Percentiles rank a stretch among this genome's conserved stretches.
Conservation (phyloP, 2,329 filamentous ascomycete genomes). For the Corinectria fuckeliana region DNA sequence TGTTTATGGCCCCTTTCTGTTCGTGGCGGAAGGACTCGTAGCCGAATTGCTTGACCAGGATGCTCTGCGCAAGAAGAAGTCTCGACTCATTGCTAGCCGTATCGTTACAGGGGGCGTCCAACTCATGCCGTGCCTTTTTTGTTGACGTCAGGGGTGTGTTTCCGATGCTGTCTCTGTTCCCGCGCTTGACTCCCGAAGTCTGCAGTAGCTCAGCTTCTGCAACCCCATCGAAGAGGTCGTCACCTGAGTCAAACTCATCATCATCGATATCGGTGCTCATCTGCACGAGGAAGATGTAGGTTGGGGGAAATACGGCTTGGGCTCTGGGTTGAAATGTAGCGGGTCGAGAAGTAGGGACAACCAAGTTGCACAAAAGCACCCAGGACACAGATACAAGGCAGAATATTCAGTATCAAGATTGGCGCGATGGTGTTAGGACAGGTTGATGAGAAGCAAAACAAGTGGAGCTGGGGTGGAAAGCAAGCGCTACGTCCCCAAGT, state of each 20-base stretch:
- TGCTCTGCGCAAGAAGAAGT: conserved; percentile 30
- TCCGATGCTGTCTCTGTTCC: conserved; percentile 5
- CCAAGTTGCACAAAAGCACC: not conserved
- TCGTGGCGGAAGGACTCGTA: conserved; percentile 51
- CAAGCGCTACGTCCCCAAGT: too few relatives aligned
- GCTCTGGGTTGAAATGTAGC: not conserved
- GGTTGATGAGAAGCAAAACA: not conserved
- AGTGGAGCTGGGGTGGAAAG: not conserved
- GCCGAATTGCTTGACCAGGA: conserved; percentile 49
- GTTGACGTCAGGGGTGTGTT: not conserved
- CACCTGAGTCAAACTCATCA: conserved; percentile 38
- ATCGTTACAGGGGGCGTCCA: not conserved
- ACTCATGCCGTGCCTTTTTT: conserved; percentile 24
- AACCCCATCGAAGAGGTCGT: conserved; percentile 35
- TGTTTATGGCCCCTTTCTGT: conserved; percentile 50
- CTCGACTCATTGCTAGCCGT: not conserved
- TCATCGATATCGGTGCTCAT: conserved; percentile 23
- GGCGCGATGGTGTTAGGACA: not conserved
- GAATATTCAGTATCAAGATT: not conserved
- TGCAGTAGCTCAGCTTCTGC: conserved; percentile 23
- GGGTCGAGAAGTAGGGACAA: not conserved
- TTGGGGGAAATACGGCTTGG: not conserved
- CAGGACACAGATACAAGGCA: not conserved
- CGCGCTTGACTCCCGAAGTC: conserved; percentile 17
- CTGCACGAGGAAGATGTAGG: not conserved